phyloP scores from a whole-genome alignment of 2,329 filamentous ascomycete genomes.

The Penicillium sp. region DNA sequence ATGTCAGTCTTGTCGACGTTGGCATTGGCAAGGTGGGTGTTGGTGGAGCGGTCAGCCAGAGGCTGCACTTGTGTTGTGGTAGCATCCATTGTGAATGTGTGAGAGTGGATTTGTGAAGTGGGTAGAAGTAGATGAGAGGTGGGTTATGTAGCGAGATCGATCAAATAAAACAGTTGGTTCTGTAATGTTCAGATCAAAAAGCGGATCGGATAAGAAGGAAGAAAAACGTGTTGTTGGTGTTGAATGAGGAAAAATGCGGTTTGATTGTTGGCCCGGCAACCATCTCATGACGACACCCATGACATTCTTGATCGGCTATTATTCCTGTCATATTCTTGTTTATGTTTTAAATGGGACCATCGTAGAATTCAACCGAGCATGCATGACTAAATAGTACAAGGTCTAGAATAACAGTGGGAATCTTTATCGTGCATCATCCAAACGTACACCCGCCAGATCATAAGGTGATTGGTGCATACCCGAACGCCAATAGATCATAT shows the following conservation, averaged over 20 bases:
- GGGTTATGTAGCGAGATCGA: not conserved
- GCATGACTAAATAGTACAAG: constrained; percentile 8
- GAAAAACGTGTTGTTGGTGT: constrained; percentile 27
- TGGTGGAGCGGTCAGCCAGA: constrained; percentile 42
- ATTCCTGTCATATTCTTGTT: not conserved
- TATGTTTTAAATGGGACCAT: not conserved
- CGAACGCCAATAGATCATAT: constrained; percentile 1
- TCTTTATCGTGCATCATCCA: constrained; percentile 11
- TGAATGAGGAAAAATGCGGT: constrained; percentile 24
- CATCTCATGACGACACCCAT: constrained; percentile 5
- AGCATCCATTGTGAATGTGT: constrained; percentile 31
- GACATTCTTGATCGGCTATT: constrained; percentile 3
- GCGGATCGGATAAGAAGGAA: constrained; percentile 22
- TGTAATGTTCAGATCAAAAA: constrained; percentile 1
- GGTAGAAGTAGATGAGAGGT: not conserved
- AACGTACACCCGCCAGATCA: constrained; percentile 7
- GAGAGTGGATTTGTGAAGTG: not conserved
- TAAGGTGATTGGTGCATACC: not conserved
- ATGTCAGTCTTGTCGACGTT: constrained; percentile 31
- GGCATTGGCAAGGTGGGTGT: constrained; percentile 37
- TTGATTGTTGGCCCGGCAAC: constrained; percentile 45
- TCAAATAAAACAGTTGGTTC: not conserved
- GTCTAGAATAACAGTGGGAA: constrained; percentile 3
- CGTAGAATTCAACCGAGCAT: not conserved
- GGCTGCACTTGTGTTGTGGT: constrained; percentile 32